Evolutionary conservation across 2,329 filamentous ascomycete species (phyloP), one percentile per base, ranked within the genome.

Genomic region (Fusarium sambucinum): DNA sequence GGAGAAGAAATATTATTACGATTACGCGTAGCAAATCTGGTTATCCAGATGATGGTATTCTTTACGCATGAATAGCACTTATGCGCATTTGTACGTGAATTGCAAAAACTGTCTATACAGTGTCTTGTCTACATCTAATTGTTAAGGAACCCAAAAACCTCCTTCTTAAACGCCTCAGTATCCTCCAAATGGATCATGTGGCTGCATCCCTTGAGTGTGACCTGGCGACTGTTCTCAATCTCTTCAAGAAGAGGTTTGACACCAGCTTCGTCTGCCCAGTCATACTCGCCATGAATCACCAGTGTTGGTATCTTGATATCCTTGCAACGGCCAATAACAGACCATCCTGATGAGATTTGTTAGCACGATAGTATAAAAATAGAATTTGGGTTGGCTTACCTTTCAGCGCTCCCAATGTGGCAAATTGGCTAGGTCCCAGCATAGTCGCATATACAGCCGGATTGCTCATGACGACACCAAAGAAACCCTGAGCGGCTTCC

Each of bases 301-400:
- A 54, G 14, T 46, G 51, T 54, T 46, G 51, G 51, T 14, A 54
- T 6, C 51, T 54, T 54, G 23, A 54, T 54, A n/a, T 54, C 51
- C 23, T 46, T 45, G n/a, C 51, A 54, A 6, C 51, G 51, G 10
- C 51, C 40, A 30, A 54, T 30, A 46, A 54, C 51, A 37, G 51
- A 54, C 51, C 51, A 54, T 30, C 51, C 51, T 54, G 23, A 14
- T 21, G 17, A 23, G 16, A n/a, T 11, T 30, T 46, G 40, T 54
- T 46, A 54, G 51, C 21, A 27, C 10, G 2, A 27, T 35, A 54
- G 32, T 6, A 21, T 17, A 4, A 23, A 32, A 40, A 40, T 11
- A 29, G 4, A 19, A 10, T 29, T 19, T 21, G 11, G 2, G 11
- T 44, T 27, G 17, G 29, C 51, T 54, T 46, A 54, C 51, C 51